These are phyloP conservation scores for Pisolithus albus DNA, from an alignment of 768 basidiomycete species.

Conservation along the genomic window DNA sequence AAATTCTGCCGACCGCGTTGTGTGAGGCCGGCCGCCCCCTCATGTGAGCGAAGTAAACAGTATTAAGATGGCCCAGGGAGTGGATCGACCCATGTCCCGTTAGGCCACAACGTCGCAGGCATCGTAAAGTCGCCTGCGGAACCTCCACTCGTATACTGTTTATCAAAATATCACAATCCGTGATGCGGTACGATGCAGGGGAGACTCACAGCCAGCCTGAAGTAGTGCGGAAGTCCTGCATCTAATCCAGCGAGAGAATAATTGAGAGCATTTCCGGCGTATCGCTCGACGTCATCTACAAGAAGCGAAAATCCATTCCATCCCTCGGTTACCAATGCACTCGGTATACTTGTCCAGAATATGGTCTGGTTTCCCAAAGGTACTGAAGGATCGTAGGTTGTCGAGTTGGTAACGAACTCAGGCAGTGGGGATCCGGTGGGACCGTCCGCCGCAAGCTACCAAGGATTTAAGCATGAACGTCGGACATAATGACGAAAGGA, in stretches of 20 bases:
- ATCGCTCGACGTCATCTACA: slow-evolving; percentile 83
- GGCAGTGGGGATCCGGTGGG: slow-evolving; percentile 64
- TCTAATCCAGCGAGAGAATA: slow-evolving; percentile 63
- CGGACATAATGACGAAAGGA: not conserved
- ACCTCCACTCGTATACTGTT: slow-evolving; percentile 43
- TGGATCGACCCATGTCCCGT: slow-evolving; percentile 79
- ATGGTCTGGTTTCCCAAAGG: slow-evolving; percentile 50
- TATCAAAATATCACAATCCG: slow-evolving; percentile 1
- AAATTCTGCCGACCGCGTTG: too few species aligned
- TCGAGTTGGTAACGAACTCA: slow-evolving; percentile 67
- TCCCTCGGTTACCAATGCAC: slow-evolving; percentile 21
- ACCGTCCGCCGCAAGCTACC: slow-evolving; percentile 66
- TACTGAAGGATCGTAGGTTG: slow-evolving; percentile 51
- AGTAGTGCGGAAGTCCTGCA: slow-evolving; percentile 61
- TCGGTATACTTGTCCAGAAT: slow-evolving; percentile 46
- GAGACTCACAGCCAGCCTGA: slow-evolving; percentile 64
- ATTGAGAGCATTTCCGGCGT: slow-evolving; percentile 61
- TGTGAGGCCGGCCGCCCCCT: too few species aligned
- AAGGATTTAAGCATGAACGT: not conserved
- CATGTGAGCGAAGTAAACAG: not conserved
- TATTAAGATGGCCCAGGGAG: slow-evolving; percentile 53
- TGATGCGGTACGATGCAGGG: not conserved
- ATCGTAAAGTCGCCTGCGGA: slow-evolving; percentile 71
- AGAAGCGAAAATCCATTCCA: slow-evolving; percentile 78
- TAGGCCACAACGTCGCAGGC: slow-evolving; percentile 68